Percentiles rank a stretch among this genome's conserved stretches.
phyloP scores from a whole-genome alignment of 2,329 filamentous ascomycete species.

The Aphanocladium album region DNA sequence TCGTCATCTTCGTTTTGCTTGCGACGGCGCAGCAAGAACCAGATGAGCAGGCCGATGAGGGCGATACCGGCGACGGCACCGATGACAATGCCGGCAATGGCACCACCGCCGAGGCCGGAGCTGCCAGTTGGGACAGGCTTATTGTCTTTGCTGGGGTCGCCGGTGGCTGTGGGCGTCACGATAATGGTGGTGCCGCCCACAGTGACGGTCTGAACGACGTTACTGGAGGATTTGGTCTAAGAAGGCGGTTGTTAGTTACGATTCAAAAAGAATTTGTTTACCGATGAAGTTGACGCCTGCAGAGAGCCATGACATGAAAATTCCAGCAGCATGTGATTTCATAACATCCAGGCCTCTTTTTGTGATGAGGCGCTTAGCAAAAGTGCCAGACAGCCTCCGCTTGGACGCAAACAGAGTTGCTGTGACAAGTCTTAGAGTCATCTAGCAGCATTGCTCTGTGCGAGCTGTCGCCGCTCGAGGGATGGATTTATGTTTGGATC shows the following conservation, averaged over 20 bases:
- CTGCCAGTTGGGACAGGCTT: constrained; percentile 16
- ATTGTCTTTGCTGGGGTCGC: constrained; percentile 18
- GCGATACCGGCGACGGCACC: constrained; percentile 42
- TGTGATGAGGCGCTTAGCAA: no score
- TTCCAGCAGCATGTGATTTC: no score
- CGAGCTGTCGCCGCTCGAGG: no score
- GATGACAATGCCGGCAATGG: constrained; percentile 48
- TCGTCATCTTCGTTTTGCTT: constrained; percentile 40
- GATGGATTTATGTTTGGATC: no score
- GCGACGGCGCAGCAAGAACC: constrained; percentile 36
- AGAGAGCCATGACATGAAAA: no score
- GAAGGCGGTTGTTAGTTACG: not conserved
- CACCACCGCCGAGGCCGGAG: constrained; percentile 37
- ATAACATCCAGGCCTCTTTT: no score
- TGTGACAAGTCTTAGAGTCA: no score
- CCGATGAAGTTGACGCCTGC: not conserved
- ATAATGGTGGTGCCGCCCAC: constrained; percentile 52
- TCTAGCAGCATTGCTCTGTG: no score
- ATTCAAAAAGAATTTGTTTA: not conserved
- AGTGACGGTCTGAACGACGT: constrained; percentile 47
- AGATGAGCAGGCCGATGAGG: constrained; percentile 31
- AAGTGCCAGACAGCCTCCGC: no score
- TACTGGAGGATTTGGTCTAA: not conserved
- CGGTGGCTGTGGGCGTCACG: constrained; percentile 38
- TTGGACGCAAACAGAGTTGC: no score